Evolutionary conservation across 1,284 basidiomycete genomes (phyloP), one percentile per base, ranked within the genome.

Genomic region (Agroathelia rolfsii): DNA sequence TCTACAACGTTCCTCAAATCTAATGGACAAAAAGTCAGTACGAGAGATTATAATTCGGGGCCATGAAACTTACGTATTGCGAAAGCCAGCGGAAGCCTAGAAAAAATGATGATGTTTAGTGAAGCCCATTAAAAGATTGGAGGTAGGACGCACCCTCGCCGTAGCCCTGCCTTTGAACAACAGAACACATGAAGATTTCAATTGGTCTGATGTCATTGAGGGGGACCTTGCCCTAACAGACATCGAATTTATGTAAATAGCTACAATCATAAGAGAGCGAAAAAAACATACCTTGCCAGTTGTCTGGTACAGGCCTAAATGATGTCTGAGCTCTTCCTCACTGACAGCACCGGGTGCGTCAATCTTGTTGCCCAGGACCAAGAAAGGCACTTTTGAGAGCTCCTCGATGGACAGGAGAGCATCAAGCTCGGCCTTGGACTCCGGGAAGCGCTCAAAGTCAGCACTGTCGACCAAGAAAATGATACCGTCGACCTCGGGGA

Each of bases 171-270:
- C 94, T 77, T 75, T 95, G 92, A 38, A 99, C 94, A 39, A 99
- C 94, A 11, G 95, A 98, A 69, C 93, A 97, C 95, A 99, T 99
- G 78, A 97, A 99, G 51, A 98, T 76, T 61, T 99, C 95, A 59
- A 98, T 96, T 20, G 95, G 94, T 43, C 95, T 80, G 49, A 98
- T 97, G 61, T 97, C 94, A 50, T 72, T 85, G 49, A 98, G 77
- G 41, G 92, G 93, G 24, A 96, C 86, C 58, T 97, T 96, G 58
- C 95, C 95, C 90, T 94, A 43, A 36, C 6, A 28, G 20, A 21
- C 16, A 39, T 16, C 24, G 12, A 13, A 16, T 19, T 21, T 26
- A 15, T n/a, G n/a, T 27, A 8, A n/a, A 22, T 24, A n/a, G 17
- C 8, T 8, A 16, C 11, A 17, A 12, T n/a, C n/a, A 13, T 14